Base-by-base conservation (phyloP, 1,139 yeast genomes). In the Saccharomyces hybrid region DNA sequence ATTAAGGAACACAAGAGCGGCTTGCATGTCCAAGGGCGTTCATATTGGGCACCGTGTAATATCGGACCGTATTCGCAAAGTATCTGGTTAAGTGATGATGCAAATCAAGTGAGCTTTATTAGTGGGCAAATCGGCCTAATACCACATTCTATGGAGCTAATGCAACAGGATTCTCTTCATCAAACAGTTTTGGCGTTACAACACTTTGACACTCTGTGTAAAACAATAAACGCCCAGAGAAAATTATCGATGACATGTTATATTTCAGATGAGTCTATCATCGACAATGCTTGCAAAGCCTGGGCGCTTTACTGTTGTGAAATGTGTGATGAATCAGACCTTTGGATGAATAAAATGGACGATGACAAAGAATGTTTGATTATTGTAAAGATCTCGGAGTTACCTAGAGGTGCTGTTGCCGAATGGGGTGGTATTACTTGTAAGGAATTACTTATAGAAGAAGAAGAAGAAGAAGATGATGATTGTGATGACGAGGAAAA, bases 31-130 rank as follows among this genome's bases (percentile, higher is more conserved):
- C 89, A 93, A 62, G 89, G 98, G 0, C 76, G 93, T 55, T 89
- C 96, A 29, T 90, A 85, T 68, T 93, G 99, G 99, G 97, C 97
- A 0, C 99, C 99, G 0, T 95, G 96, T 49, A 93, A 93, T 62
- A 93, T 93, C 54, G 99, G 99, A 0, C 99, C 99, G 0, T 93
- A 93, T 67, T 91, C 99, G 0, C 99, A 93, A 69, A 81, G 93
- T 0, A 80, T 84, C 9, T 73, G 81, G 51, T 79, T 76, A 53
- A 67, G 68, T 5, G 57, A 63, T 31, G 75, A 73, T 57, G 71
- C 71, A 16, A 76, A 78, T 29, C 69, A 74, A 44, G 62, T 81
- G 6, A 83, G 87, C 0, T 79, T 82, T 46, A 71, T 90, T n/a
- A 88, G 97, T 47, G 99, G 99, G 0, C 98, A 93, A 70, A 91